A percentile compares a stretch with the other conserved stretches of the same genome.
Evolutionary conservation across 1,284 basidiomycete species (phyloP).

Genomic region (Ustilago bromivora): DNA sequence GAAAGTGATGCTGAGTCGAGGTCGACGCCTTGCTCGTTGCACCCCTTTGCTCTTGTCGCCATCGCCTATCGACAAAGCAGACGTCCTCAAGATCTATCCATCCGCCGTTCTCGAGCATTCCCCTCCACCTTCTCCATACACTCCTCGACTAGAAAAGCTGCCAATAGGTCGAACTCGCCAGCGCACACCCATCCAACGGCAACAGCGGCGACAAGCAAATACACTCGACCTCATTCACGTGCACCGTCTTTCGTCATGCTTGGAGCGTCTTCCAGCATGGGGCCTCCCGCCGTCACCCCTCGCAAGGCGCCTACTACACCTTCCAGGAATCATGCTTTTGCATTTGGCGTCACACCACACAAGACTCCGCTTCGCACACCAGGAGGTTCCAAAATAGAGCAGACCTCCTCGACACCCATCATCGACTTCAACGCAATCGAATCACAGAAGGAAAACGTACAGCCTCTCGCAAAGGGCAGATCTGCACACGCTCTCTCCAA

Average conservation of each 20-base stretch:
- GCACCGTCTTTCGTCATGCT: slow-evolving; percentile 16
- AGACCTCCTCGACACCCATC: slow-evolving; percentile 67
- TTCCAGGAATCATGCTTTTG: slow-evolving; percentile 22
- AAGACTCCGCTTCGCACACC: slow-evolving; percentile 64
- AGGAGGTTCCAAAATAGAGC: slow-evolving; percentile 57
- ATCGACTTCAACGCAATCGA: slow-evolving; percentile 70
- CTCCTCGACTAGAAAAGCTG: not conserved
- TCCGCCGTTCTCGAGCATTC: not conserved
- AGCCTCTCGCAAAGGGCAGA: slow-evolving; percentile 73
- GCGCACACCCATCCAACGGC: no score
- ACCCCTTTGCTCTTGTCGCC: not conserved
- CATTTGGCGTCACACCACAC: slow-evolving; percentile 48
- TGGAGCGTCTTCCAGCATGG: slow-evolving; percentile 28
- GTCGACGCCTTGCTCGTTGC: not conserved
- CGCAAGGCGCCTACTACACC: slow-evolving; percentile 44
- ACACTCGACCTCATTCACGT: not conserved
- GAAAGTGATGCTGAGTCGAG: not conserved
- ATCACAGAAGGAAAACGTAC: slow-evolving; percentile 76
- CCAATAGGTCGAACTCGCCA: no score
- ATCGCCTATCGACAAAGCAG: not conserved
- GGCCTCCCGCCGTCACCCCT: slow-evolving; percentile 50
- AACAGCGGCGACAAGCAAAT: not conserved
- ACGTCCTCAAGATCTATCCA: not conserved
- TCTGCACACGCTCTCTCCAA: slow-evolving; percentile 74
- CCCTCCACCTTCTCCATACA: not conserved